Evolutionary conservation across 495 filamentous ascomycete species (phyloP).

Genomic region (Ramalina intermedia): DNA sequence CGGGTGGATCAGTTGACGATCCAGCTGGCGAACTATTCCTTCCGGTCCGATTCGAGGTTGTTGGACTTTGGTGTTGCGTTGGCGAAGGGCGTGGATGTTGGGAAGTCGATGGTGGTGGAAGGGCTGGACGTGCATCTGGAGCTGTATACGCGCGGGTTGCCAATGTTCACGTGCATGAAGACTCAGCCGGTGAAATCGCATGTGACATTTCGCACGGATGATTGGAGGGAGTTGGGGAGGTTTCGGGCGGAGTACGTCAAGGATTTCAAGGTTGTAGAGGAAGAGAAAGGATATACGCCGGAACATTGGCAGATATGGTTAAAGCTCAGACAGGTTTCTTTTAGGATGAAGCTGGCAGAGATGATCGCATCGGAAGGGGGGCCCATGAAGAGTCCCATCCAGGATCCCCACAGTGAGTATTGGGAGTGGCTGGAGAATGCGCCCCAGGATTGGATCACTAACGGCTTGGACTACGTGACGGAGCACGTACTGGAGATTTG

Average conservation of each 20-base stretch:
- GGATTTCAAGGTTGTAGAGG: neutral
- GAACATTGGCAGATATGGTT: no score
- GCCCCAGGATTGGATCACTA: neutral
- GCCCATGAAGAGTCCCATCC: no score
- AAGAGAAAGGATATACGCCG: neutral
- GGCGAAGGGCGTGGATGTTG: neutral
- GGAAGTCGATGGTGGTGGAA: neutral
- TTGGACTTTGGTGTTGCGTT: neutral
- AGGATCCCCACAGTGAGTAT: neutral
- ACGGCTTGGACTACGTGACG: constrained; percentile 1
- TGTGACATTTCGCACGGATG: neutral
- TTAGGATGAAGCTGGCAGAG: no score
- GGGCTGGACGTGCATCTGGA: constrained; percentile 4
- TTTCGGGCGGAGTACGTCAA: constrained; percentile 1
- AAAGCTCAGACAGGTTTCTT: no score
- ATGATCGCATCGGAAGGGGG: no score
- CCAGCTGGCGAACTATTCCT: neutral
- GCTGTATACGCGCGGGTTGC: neutral
- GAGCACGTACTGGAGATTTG: neutral
- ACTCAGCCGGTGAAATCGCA: neutral
- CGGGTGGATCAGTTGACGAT: neutral
- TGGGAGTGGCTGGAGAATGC: neutral
- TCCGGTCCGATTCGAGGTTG: neutral
- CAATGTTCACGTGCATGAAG: neutral
- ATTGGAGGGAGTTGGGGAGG: neutral